Base-by-base conservation (phyloP, 768 basidiomycete species). In the Leccinum boreale region DNA sequence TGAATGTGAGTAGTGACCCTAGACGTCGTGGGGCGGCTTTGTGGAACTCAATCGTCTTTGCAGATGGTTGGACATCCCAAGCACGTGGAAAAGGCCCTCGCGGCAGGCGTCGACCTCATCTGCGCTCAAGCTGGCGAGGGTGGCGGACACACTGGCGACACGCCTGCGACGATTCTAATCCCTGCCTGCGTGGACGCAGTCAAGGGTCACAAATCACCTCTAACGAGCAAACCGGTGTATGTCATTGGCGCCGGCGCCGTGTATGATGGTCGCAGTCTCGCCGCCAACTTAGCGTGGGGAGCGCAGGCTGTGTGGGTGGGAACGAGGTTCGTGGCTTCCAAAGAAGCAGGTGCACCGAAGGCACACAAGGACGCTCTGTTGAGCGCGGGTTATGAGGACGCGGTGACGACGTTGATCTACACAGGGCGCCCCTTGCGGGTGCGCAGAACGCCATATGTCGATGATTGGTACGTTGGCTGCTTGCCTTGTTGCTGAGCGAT, bases 41-140 rank as follows among this genome's bases (percentile, higher is more conserved):
- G 26, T 19, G 31, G 36, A 50, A 33, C 28, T 48, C 47, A 47
- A 29, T 39, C 12, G 24, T 8, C 11, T 1, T 36, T 54, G 33
- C 59, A 83, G 80, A 94, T 93, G 91, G 88, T 96, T 58, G 94
- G 94, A n/a, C 91, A 94, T 68, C 93, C 94, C 12, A 96, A 94
- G 69, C 91, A 94, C 70, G 90, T 90, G 47, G 61, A 76, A 49
- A 91, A 90, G 70, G 91, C 91, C 8, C 81, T 96, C 31, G 90
- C 81, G 3, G 87, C 79, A 35, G 95, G 94, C 35, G 89, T 92
- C 31, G 94, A 98, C 67, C 77, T 98, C 59, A 95, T 98, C 69
- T 97, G 94, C 66, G 93, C 93, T 4, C 94, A 96, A 74, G 94
- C 89, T 2, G 91, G 92, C 24, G 94, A 97, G 74, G 94, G 90